Conservation (phyloP, 495 filamentous ascomycete species). For the Chlorociboria aeruginascens region DNA sequence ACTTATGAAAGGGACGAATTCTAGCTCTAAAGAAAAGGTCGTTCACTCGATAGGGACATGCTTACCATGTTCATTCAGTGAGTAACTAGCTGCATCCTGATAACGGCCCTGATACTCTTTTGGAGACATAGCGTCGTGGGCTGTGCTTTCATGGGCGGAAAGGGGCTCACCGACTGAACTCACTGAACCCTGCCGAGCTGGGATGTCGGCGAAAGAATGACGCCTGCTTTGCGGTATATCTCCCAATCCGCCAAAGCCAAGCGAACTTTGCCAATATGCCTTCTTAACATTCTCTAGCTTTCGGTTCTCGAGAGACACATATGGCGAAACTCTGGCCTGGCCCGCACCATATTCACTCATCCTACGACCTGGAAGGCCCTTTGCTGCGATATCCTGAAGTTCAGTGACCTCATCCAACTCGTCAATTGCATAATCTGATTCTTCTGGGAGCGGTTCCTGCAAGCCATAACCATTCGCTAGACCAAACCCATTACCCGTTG, state of each 20-base stretch:
- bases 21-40: conserved; percentile 1
- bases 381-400: conserved; percentile 37
- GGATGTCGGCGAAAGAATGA: conserved; percentile 92
- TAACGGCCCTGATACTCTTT: conserved; percentile 13
- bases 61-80: conserved; percentile 23
- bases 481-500: conserved; percentile 39
- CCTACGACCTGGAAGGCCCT: conserved; percentile 38
- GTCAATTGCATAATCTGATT: conserved; percentile 57
- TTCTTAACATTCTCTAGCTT: conserved; percentile 69
- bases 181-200: conserved; percentile 56
- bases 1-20: not conserved
- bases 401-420: conserved; percentile 55
- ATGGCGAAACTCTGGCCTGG: conserved; percentile 41
- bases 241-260: conserved; percentile 59
- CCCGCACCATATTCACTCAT: conserved; percentile 52
- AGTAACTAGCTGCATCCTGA: conserved; percentile 11
- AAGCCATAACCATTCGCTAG: conserved; percentile 46
- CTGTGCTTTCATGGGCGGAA: conserved; percentile 14
- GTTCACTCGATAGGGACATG: not conserved
- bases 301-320: conserved; percentile 53
- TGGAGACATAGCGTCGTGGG: conserved; percentile 14
- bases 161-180: conserved; percentile 47
- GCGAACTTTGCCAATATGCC: conserved; percentile 77
- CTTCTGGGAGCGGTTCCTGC: conserved; percentile 54
- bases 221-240: conserved; percentile 78